Conservation (phyloP, 108 stramenopile species). For the Fistulifera pelliculosa region DNA sequence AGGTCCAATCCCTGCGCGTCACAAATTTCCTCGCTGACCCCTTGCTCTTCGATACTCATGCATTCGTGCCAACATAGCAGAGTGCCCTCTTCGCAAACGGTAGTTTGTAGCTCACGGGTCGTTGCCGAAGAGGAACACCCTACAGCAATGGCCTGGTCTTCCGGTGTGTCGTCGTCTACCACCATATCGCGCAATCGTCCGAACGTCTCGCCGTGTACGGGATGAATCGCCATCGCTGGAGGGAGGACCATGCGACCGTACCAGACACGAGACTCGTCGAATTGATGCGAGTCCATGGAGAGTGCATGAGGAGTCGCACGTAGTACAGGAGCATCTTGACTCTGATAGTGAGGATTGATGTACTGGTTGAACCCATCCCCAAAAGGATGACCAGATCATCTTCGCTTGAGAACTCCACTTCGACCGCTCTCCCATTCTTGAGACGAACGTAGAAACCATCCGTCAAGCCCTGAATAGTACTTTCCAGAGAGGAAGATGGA, state of each 20-base stretch:
- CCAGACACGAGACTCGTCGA: slow-evolving; percentile 50
- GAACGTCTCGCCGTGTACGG: slow-evolving; percentile 33
- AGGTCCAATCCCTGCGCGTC: slow-evolving; percentile 33
- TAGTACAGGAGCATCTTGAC: slow-evolving; percentile 11
- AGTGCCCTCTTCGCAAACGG: slow-evolving; percentile 41
- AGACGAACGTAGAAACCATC: slow-evolving; percentile 30
- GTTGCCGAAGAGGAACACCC: slow-evolving; percentile 28
- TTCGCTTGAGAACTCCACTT: slow-evolving; percentile 39
- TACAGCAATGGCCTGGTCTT: slow-evolving; percentile 9
- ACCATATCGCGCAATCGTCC: slow-evolving; percentile 41
- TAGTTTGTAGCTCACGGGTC: slow-evolving; percentile 26
- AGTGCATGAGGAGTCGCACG: slow-evolving; percentile 66
- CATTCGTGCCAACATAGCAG: slow-evolving; percentile 80
- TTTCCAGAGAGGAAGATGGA: background rate
- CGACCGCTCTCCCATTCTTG: slow-evolving; percentile 27
- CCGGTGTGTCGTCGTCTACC: slow-evolving; percentile 18
- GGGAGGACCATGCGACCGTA: slow-evolving; percentile 83
- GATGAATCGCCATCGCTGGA: slow-evolving; percentile 46
- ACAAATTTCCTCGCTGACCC: slow-evolving; percentile 42
- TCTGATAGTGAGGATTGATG: slow-evolving; percentile 27
- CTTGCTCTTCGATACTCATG: slow-evolving; percentile 37
- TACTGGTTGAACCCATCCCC: slow-evolving; percentile 81
- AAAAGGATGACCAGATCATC: slow-evolving; percentile 71
- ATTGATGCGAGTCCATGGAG: slow-evolving; percentile 14
- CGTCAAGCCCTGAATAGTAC: slow-evolving; percentile 1